Evolutionary conservation across 106 monocot species (phyloP), one percentile per base, ranked within the genome.

Genomic region (Amphibolis antarctica): DNA sequence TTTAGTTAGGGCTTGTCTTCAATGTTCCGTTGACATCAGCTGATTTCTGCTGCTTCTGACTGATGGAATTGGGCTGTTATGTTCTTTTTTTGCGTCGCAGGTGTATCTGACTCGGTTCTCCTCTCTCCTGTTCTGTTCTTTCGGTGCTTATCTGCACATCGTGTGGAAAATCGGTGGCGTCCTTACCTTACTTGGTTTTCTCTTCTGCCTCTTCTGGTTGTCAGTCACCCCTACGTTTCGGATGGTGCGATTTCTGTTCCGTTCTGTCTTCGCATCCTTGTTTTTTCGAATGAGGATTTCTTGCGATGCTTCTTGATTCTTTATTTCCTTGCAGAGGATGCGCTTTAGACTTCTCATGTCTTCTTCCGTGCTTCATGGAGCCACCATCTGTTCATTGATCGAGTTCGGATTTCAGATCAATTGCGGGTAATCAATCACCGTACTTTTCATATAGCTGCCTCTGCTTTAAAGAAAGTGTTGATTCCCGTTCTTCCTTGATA

Each of bases 321-420:
- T 20, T 22, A 13, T 49, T 43, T 61, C 11, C 36, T 18, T 26
- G 27, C 63, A 76, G 76, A 59, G 43, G 13, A 76, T 59, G 64
- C 12, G 76, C 4, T n/a, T 76, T 28, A 48, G 69, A 20, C 62
- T 90, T 63, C 54, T 98, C 62, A 82, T 98, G 86, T 73, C 67
- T 0, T 50, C 74, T 64, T 70, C 86, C 17, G n/a, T n/a, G n/a
- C 28, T 74, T 30, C 60, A 90, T 3, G 61, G 90, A 75, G 84
- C 90, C 30, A 62, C 84, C 18, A 26, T 98, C 4, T 90, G 96
- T 20, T 84, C 86, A 29, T 65, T 98, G 52, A 78, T 90, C 60
- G 29, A 84, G 69, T 30, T 76, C 0, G 87, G 69, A 5, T 30
- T 98, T 51, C 69, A 86, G 15, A 76, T 96, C 43, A 86, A 96